These are phyloP conservation scores for Xylaria sp. DNA, from an alignment of 2,329 filamentous ascomycete genomes.

Conservation along the genomic window DNA sequence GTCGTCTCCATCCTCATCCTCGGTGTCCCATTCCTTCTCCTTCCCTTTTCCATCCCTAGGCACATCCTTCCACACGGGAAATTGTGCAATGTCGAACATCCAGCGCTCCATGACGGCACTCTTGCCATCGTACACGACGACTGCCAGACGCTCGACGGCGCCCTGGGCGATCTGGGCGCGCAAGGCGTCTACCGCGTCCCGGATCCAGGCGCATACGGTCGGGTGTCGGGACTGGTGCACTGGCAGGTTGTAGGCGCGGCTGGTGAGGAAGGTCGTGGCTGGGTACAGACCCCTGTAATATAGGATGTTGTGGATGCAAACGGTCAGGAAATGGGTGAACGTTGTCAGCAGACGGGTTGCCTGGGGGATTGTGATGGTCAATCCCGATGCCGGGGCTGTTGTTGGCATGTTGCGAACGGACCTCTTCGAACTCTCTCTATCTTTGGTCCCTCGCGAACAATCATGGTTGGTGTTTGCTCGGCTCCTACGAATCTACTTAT, in stretches of 20 bases:
- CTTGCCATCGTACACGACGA: constrained; percentile 56
- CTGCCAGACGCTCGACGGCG: constrained; percentile 57
- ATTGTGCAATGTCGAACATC: constrained; percentile 66
- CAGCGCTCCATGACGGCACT: constrained; percentile 67
- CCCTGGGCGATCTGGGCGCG: constrained; percentile 73
- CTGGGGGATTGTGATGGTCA: constrained; percentile 51
- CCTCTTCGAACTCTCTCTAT: background rate
- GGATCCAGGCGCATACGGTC: constrained; percentile 85
- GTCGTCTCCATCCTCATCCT: constrained; percentile 42
- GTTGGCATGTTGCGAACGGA: constrained; percentile 15
- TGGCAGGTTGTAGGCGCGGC: constrained; percentile 83
- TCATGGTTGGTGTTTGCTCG: background rate
- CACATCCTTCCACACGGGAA: constrained; percentile 59
- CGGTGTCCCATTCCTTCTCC: constrained; percentile 36
- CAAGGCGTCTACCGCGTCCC: constrained; percentile 79
- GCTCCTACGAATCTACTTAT: background rate
- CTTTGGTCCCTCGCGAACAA: background rate
- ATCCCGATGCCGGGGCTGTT: constrained; percentile 16
- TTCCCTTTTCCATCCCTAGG: constrained; percentile 42
- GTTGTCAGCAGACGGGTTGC: constrained; percentile 70
- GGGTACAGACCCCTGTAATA: constrained; percentile 87
- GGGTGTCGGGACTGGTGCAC: constrained; percentile 89
- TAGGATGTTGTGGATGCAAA: constrained; percentile 86
- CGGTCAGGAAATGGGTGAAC: constrained; percentile 82
- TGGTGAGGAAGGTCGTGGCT: constrained; percentile 76